Evolutionary conservation across 2,329 filamentous ascomycete species (phyloP), one percentile per base, ranked within the genome.

Genomic region (Cephalotrichum gorgonifer): DNA sequence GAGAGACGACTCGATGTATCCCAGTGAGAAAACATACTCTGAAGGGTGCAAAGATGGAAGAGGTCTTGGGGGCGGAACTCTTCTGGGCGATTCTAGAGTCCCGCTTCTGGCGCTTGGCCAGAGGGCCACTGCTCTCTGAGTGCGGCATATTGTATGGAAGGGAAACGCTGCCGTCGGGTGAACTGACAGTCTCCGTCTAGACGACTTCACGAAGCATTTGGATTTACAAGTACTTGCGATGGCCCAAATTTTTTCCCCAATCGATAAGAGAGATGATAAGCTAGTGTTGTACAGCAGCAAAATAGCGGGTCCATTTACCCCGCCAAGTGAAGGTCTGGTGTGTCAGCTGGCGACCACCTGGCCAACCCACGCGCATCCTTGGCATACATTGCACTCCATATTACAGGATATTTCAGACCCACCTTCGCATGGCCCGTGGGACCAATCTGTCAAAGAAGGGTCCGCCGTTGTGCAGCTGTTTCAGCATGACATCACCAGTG

Each of bases 31-130:
- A 51, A 51, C 83, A 56, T 81, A 94, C 89, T 65, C 93, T 75
- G 69, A 91, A 97, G 1, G 93, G 91, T 58, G 90, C 86, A 72
- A 98, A 97, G 56, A 97, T 88, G 11, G 90, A 94, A 50, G 77
- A 75, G 59, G 70, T 64, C 48, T 58, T 56, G n/a, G 69, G 53
- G 55, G 65, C 54, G 55, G 72, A 60, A 42, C 66, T 55, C 58
- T 65, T 47, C 50, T 65, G 60, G 47, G 61, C 55, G 6, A 42
- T 3, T 14, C 35, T 55, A 8, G 72, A 66, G 53, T 71, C 67
- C 51, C 81, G 69, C 69, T 85, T 89, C 66, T 88, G 86, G 54
- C 89, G 82, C 73, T 96, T 96, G 52, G 75, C 75, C 56, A 85
- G 67, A 48, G 82, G 86, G 51, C 73, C 69, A 57, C 81, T 78